These are phyloP conservation scores for Paramyrothecium roridum DNA, from an alignment of 2,329 filamentous ascomycete species.

Conservation along the genomic window DNA sequence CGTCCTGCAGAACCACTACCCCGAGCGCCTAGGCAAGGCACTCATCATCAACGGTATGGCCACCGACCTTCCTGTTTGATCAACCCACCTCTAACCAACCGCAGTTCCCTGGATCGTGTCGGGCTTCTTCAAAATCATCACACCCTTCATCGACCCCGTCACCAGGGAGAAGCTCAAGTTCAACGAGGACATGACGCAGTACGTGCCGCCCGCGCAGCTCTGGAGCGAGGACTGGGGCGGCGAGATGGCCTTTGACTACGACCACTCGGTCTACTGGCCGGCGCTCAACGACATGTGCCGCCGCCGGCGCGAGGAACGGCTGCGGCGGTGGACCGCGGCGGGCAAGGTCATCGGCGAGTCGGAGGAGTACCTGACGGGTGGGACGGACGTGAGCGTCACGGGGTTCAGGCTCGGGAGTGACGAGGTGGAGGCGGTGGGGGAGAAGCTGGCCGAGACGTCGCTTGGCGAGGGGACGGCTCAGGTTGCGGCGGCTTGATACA, in stretches of 20 bases:
- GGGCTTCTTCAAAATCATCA: slow-evolving; percentile 95
- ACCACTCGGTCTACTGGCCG: slow-evolving; percentile 87
- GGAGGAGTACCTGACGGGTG: slow-evolving; percentile 81
- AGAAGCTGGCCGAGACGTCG: slow-evolving; percentile 22
- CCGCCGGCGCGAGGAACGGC: slow-evolving; percentile 59
- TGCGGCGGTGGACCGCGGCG: slow-evolving; percentile 71
- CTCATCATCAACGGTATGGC: slow-evolving; percentile 80
- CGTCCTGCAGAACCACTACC: slow-evolving; percentile 94
- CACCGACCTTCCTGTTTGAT: not conserved
- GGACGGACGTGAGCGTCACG: slow-evolving; percentile 29
- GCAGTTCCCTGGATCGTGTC: slow-evolving; percentile 85
- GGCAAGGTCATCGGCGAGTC: slow-evolving; percentile 82
- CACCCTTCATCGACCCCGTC: slow-evolving; percentile 91
- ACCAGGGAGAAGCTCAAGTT: slow-evolving; percentile 96
- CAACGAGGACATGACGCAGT: slow-evolving; percentile 84
- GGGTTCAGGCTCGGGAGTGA: slow-evolving; percentile 24
- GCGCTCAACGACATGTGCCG: slow-evolving; percentile 70
- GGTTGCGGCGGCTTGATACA: not conserved
- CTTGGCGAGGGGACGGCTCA: slow-evolving; percentile 6
- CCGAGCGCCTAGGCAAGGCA: slow-evolving; percentile 83
- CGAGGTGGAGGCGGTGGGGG: slow-evolving; percentile 17
- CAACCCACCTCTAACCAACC: not conserved
- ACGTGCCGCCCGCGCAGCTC: slow-evolving; percentile 79
- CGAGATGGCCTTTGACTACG: slow-evolving; percentile 84
- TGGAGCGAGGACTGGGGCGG: slow-evolving; percentile 74